Evolutionary conservation across 352 stramenopile species (phyloP), one percentile per base, ranked within the genome.

Genomic region (Phytophthora colocasiae): DNA sequence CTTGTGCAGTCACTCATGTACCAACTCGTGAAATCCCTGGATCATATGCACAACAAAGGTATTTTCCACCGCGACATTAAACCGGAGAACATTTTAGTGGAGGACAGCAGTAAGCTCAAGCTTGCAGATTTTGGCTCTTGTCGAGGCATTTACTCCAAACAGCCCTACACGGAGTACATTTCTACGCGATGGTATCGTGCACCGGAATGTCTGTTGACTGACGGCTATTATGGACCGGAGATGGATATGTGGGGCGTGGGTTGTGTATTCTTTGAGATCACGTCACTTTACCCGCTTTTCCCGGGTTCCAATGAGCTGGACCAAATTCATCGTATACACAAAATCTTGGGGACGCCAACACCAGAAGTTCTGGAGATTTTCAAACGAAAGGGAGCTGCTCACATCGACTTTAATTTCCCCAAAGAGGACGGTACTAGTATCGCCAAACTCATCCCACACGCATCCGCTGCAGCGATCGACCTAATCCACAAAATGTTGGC

Each of bases 11-110:
- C 76, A 34, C 78, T 92, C 50, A 94, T 94, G 92, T 97, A 97
- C 63, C 96, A 99, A 69, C 90, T 98, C 22, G 82, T 98, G 43
- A 97, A 97, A 58, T 89, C 92, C n/a, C 85, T 98, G 12, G 91
- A 98, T 59, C 94, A 98, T 61, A 99, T 99, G 96, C 96, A 99
- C 71, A 85, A 94, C 48, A 98, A 98, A 58, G 96, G 96, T 46
- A 98, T 99, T 62, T 99, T 99, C 73, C 96, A 99, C 55, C 86
- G 96, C 15, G 96, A 99, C 58, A 98, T 99, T 56, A 99, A 98
- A 64, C 96, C 95, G 3, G 95, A 98, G 60, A 99, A 99, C 56
- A 98, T 99, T 59, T 73, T 99, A 17, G 89, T 98, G 4, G 91
- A 98, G 51, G 80, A 85, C 64, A 87, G 73, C 38, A 80, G 60